These are phyloP conservation scores for Spongospora subterranea DNA, from an alignment of 208 protist species.

Conservation along the genomic window DNA sequence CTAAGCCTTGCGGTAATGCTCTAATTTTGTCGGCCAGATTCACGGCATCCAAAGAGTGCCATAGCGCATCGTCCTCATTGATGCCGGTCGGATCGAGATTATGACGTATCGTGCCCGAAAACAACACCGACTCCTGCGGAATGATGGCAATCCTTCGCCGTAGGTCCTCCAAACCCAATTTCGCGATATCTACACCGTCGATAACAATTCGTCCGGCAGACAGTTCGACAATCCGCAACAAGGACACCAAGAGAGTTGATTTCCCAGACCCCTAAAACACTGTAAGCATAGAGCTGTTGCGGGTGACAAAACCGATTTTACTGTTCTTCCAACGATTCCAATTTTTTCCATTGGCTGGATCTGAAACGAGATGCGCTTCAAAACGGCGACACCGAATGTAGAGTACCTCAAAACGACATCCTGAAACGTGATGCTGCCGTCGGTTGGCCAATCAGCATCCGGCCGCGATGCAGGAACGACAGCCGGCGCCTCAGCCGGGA, in stretches of 20 bases:
- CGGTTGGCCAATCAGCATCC: neutral
- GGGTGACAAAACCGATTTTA: neutral
- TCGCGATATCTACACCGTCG: constrained; percentile 67
- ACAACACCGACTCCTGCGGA: constrained; percentile 68
- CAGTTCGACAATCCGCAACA: constrained; percentile 61
- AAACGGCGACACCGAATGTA: constrained; percentile 36
- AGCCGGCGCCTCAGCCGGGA: constrained; percentile 9
- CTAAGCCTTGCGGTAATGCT: neutral
- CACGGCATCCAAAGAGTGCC: constrained; percentile 51
- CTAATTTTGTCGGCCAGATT: constrained; percentile 45
- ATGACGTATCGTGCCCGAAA: constrained; percentile 66
- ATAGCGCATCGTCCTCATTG: neutral
- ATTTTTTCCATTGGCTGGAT: constrained; percentile 68
- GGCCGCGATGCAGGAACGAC: neutral
- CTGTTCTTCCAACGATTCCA: constrained; percentile 69
- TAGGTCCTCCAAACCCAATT: constrained; percentile 53
- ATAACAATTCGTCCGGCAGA: constrained; percentile 65
- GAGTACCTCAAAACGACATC: constrained; percentile 59
- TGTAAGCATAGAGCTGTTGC: neutral
- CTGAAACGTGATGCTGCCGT: neutral
- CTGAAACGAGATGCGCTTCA: constrained; percentile 11
- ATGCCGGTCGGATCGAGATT: constrained; percentile 67
- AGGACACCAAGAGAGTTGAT: constrained; percentile 49
- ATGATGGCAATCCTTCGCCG: constrained; percentile 65
- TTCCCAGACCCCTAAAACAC: constrained; percentile 54